Evolutionary conservation across 306 rosid genomes (phyloP).

Genomic region (Rubus parviflorus): DNA sequence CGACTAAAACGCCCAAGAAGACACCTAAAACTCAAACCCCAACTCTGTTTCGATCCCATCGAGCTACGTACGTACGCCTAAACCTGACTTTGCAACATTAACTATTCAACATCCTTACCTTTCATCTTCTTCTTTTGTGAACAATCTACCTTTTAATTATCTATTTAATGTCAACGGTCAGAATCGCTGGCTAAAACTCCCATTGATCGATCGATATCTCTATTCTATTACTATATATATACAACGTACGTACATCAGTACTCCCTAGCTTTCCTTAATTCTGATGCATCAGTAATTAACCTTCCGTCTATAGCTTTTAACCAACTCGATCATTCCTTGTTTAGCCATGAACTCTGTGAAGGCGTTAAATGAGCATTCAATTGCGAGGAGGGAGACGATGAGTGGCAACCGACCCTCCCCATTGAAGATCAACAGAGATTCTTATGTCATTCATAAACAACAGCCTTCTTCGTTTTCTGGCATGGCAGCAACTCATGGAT

Average conservation of each 20-base stretch:
- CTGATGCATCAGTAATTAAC: background rate
- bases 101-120: background rate
- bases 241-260: background rate
- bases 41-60: too few relatives aligned
- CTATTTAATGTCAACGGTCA: conserved; percentile 70
- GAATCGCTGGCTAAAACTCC: conserved; percentile 50
- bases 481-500: background rate
- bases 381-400: conserved; percentile 21
- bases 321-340: background rate
- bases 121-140: too few relatives aligned
- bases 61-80: too few relatives aligned
- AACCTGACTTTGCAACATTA: too few relatives aligned
- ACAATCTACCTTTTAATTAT: background rate
- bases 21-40: background rate
- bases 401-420: conserved; percentile 74
- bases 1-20: conserved; percentile 2
- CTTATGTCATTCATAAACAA: conserved; percentile 45
- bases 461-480: conserved; percentile 21
- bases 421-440: conserved; percentile 50
- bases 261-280: background rate
- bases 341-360: conserved; percentile 37
- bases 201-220: background rate
- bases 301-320: conserved; percentile 1
- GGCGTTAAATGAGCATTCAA: background rate
- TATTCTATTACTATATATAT: background rate